phyloP scores from a whole-genome alignment of 768 basidiomycete genomes.

The Kwoniella dejecticola region DNA sequence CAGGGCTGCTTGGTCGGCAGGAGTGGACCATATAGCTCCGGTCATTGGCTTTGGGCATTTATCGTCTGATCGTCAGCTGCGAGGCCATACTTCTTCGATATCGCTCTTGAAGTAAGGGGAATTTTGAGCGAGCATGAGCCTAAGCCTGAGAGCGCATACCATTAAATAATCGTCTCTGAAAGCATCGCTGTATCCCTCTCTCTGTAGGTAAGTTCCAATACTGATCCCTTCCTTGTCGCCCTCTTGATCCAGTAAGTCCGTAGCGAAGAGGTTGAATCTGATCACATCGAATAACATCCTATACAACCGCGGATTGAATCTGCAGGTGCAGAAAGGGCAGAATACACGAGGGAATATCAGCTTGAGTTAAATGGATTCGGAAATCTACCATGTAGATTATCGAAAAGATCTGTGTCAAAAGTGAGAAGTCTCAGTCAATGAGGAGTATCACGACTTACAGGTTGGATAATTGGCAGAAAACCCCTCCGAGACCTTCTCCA shows the following conservation, averaged over 20 bases:
- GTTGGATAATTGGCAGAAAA: constrained; percentile 70
- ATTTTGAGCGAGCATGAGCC: too few species aligned
- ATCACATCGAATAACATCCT: constrained; percentile 57
- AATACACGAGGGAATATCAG: neutral
- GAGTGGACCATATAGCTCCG: constrained; percentile 77
- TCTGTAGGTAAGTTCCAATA: constrained; percentile 64
- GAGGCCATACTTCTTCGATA: neutral
- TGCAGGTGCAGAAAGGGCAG: neutral
- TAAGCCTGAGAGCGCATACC: too few species aligned
- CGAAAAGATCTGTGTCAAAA: too few species aligned
- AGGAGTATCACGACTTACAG: constrained; percentile 42
- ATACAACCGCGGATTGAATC: constrained; percentile 51
- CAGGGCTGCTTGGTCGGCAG: constrained; percentile 67
- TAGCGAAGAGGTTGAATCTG: constrained; percentile 71
- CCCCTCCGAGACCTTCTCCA: constrained; percentile 63
- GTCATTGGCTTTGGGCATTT: constrained; percentile 67
- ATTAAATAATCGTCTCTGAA: constrained; percentile 77
- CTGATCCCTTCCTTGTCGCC: constrained; percentile 55
- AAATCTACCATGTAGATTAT: too few species aligned
- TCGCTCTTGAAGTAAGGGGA: neutral
- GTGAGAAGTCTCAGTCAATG: too few species aligned
- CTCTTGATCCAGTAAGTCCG: constrained; percentile 58
- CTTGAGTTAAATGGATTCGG: neutral
- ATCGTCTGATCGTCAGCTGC: neutral
- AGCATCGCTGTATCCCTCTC: constrained; percentile 67